Conservation (phyloP, 2,329 filamentous ascomycete genomes). For the Paecilomyces sp. region DNA sequence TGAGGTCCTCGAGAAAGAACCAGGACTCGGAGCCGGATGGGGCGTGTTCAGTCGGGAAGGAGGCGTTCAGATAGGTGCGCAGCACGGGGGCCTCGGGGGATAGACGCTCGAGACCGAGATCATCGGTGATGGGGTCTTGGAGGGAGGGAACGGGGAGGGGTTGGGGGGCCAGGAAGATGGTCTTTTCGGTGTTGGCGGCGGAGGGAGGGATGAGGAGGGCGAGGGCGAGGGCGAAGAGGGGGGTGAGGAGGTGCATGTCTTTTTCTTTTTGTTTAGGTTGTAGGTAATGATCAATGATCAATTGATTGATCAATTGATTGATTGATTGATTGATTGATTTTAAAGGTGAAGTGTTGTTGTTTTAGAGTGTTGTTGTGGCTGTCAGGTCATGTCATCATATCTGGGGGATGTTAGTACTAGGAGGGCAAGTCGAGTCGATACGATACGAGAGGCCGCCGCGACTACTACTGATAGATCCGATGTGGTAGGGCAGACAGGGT, state of each 20-base stretch:
- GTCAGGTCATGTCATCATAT: too few species aligned
- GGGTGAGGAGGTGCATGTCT: conserved; percentile 7
- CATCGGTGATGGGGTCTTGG: conserved; percentile 47
- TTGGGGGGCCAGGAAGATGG: conserved; percentile 71
- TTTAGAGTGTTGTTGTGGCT: too few species aligned
- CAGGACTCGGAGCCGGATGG: conserved; percentile 62
- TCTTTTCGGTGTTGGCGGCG: conserved; percentile 78
- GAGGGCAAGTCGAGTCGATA: too few species aligned
- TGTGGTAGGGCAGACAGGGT: too few species aligned
- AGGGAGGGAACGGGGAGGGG: conserved; percentile 49
- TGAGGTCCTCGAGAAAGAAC: conserved; percentile 67
- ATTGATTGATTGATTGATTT: too few species aligned
- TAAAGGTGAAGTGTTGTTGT: too few species aligned
- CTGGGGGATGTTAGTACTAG: too few species aligned
- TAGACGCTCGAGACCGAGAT: conserved; percentile 59
- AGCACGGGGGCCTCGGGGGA: conserved; percentile 51
- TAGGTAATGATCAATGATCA: too few species aligned
- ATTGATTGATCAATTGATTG: too few species aligned
- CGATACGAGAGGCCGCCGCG: too few species aligned
- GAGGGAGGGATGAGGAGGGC: conserved; percentile 8
- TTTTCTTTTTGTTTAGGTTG: neutral
- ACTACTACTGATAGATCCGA: too few species aligned
- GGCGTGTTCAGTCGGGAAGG: conserved; percentile 53
- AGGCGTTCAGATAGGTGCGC: conserved; percentile 58
- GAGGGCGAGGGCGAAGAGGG: conserved; percentile 7